Conservation (phyloP, 305 asterid genomes). For the Rubia balearica region DNA sequence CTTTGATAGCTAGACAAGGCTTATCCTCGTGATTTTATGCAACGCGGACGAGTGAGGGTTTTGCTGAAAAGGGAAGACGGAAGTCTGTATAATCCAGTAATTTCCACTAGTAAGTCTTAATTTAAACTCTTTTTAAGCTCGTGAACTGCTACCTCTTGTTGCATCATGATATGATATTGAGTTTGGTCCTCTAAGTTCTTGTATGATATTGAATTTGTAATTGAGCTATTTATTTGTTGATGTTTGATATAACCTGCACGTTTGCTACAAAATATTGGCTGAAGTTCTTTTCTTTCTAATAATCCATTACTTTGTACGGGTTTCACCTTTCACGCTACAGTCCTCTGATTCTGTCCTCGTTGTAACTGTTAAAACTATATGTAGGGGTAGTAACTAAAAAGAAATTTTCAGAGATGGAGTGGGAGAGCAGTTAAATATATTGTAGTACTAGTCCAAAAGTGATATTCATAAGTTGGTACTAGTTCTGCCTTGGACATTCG, state of each 20-base stretch:
- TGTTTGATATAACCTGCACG: background rate
- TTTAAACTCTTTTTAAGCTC: background rate
- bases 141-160: background rate
- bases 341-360: background rate
- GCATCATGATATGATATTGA: background rate
- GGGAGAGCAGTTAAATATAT: background rate
- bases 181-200: background rate
- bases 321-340: background rate
- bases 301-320: background rate
- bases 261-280: no score
- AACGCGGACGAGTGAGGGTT: slow-evolving; percentile 89
- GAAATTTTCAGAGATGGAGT: background rate
- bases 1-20: slow-evolving; percentile 65
- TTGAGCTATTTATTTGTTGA: background rate
- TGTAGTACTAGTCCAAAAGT: background rate
- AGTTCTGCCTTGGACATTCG: background rate
- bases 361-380: background rate
- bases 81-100: slow-evolving; percentile 56
- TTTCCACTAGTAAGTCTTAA: slow-evolving; percentile 55
- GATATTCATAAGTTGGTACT: background rate
- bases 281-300: background rate
- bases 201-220: background rate
- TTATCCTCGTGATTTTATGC: slow-evolving; percentile 92
- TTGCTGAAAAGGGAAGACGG: slow-evolving; percentile 78
- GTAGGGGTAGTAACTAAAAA: background rate